Conservation (phyloP, 192 early-diverging fungal genomes). For the Gonapodya prolifera region DNA sequence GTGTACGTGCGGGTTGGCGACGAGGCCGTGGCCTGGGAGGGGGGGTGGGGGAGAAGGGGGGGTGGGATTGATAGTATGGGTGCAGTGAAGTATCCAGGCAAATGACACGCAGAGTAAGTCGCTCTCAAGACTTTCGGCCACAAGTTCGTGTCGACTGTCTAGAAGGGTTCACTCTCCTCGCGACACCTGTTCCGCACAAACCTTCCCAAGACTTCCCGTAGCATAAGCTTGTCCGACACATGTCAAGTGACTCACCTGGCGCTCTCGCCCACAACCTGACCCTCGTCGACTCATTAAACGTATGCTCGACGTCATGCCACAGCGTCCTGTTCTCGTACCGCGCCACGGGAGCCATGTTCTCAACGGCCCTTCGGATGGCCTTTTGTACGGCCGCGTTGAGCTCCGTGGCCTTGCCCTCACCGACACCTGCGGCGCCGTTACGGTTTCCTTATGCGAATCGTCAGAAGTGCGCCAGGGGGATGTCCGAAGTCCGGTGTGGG, state of each 20-base stretch:
- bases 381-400: conserved; percentile 65
- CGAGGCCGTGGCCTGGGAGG: conserved; percentile 72
- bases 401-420: conserved; percentile 80
- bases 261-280: conserved; percentile 68
- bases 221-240: neutral
- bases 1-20: conserved; percentile 88
- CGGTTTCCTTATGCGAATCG: conserved; percentile 55
- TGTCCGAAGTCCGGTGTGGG: neutral
- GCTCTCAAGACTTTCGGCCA: neutral
- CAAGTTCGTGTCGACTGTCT: neutral
- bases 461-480: too few species aligned
- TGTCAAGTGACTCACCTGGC: conserved; percentile 48
- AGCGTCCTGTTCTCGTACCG: conserved; percentile 92
- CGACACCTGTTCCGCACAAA: too few species aligned
- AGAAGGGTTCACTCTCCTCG: too few species aligned
- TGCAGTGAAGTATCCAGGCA: too few species aligned
- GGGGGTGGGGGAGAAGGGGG: neutral
- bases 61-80: neutral
- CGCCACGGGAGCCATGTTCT: conserved; percentile 68
- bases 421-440: conserved; percentile 80
- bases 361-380: conserved; percentile 77
- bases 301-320: conserved; percentile 71
- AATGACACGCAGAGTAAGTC: too few species aligned
- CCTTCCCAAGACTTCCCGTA: too few species aligned
- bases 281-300: conserved; percentile 79